Percentiles rank a stretch among this genome's conserved stretches.
phyloP scores from a whole-genome alignment of 2,329 filamentous ascomycete genomes.

The Pochonia chlamydosporia region DNA sequence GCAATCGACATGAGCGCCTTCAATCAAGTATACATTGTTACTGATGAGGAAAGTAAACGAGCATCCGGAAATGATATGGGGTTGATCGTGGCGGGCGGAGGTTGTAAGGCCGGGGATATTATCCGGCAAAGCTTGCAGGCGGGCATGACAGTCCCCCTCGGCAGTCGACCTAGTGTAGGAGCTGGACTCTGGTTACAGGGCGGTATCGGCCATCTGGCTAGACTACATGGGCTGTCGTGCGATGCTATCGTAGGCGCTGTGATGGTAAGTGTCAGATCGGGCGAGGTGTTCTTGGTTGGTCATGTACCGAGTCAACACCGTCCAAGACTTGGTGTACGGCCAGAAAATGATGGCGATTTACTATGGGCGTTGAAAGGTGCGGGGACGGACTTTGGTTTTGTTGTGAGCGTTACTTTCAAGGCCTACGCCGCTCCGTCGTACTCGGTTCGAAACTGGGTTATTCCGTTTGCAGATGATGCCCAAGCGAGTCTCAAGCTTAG shows the following conservation, averaged over 20 bases:
- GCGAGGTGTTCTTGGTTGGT: conserved; percentile 44
- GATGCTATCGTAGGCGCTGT: conserved; percentile 57
- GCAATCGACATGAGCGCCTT: conserved; percentile 55
- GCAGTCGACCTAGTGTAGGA: conserved; percentile 57
- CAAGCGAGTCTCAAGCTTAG: conserved; percentile 4
- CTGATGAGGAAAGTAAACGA: background rate
- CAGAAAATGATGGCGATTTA: conserved; percentile 43
- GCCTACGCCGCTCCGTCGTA: conserved; percentile 36
- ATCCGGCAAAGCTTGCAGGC: conserved; percentile 31
- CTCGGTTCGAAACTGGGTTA: conserved; percentile 32
- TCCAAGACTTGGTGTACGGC: conserved; percentile 7
- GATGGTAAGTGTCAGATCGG: conserved; percentile 44
- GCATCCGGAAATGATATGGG: conserved; percentile 13
- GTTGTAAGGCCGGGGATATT: conserved; percentile 52
- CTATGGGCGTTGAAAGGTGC: conserved; percentile 55
- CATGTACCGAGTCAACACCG: conserved; percentile 28
- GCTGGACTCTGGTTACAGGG: conserved; percentile 60
- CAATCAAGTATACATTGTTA: conserved; percentile 39
- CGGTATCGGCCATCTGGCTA: conserved; percentile 55
- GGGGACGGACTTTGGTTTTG: conserved; percentile 54
- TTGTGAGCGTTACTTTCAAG: conserved; percentile 47
- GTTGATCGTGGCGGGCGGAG: conserved; percentile 46
- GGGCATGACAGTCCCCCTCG: conserved; percentile 52
- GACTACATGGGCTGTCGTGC: conserved; percentile 50
- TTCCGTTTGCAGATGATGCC: conserved; percentile 23